phyloP scores from a whole-genome alignment of 768 basidiomycete species.

The Boletus insuetus region DNA sequence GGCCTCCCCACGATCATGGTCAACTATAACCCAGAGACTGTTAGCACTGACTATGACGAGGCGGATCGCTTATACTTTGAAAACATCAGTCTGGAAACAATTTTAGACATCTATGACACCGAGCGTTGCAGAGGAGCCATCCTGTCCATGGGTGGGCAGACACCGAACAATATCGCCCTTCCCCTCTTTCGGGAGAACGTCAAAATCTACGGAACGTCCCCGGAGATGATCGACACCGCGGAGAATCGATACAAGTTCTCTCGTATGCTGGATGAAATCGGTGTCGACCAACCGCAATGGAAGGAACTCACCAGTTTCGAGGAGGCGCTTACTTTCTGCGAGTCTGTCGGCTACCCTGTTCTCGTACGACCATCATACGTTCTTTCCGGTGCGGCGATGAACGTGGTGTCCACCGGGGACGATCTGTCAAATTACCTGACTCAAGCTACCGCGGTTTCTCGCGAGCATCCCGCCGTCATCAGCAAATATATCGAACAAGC shows the following conservation, averaged over 20 bases:
- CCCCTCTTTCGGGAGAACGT: conserved; percentile 96
- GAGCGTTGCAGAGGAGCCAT: conserved; percentile 91
- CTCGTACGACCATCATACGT: conserved; percentile 98
- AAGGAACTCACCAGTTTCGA: conserved; percentile 92
- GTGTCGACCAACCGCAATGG: conserved; percentile 98
- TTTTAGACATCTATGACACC: conserved; percentile 93
- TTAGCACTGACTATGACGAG: conserved; percentile 98
- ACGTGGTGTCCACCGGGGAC: conserved; percentile 91
- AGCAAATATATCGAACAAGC: conserved; percentile 99
- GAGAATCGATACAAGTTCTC: conserved; percentile 99
- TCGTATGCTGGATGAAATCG: conserved; percentile 93
- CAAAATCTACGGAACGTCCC: conserved; percentile 97
- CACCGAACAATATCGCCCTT: conserved; percentile 97
- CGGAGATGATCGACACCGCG: conserved; percentile 99
- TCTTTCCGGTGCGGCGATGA: conserved; percentile 99
- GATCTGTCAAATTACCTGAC: conserved; percentile 91
- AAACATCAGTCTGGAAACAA: conserved; percentile 94
- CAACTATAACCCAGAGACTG: conserved; percentile 99
- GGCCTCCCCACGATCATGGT: conserved; percentile 97
- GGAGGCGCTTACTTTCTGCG: conserved; percentile 86
- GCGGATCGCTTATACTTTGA: conserved; percentile 98
- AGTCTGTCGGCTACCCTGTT: conserved; percentile 92
- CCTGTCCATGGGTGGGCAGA: conserved; percentile 97
- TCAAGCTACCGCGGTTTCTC: conserved; percentile 94
- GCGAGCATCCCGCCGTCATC: conserved; percentile 96